Percentiles rank a stretch among this genome's conserved stretches.
Evolutionary conservation across 1,284 basidiomycete species (phyloP).

Genomic region (Naganishia cerealis): DNA sequence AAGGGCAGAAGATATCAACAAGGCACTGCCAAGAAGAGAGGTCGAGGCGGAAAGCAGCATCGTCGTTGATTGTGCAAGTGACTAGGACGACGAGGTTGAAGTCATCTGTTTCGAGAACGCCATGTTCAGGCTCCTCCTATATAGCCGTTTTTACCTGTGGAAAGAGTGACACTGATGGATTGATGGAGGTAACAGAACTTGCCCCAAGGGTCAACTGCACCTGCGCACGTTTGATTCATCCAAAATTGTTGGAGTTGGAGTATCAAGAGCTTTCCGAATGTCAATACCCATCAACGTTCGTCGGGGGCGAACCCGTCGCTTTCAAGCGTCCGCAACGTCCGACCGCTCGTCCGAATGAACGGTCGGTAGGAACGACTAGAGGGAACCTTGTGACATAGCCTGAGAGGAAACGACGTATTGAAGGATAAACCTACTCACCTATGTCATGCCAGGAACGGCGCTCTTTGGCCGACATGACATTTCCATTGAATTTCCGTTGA

Average conservation of each 20-base stretch:
- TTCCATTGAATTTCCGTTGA: neutral
- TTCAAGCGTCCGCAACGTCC: neutral
- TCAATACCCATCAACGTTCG: neutral
- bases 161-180: neutral
- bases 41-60: constrained; percentile 11
- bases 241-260: neutral
- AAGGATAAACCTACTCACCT: neutral
- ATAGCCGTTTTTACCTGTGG: neutral
- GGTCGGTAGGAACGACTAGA: neutral
- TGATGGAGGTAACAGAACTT: neutral
- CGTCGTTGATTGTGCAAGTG: neutral
- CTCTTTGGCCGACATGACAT: neutral
- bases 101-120: neutral
- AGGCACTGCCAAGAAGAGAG: constrained; percentile 4
- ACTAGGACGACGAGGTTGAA: neutral
- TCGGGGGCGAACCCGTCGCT: neutral
- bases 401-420: neutral
- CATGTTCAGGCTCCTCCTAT: neutral
- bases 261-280: neutral
- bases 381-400: neutral
- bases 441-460: neutral
- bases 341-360: neutral
- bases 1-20: constrained; percentile 5
- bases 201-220: neutral
- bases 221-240: neutral